Base-by-base conservation (phyloP, 2,329 filamentous ascomycete genomes). In the Ambrosiella cleistominuta region DNA sequence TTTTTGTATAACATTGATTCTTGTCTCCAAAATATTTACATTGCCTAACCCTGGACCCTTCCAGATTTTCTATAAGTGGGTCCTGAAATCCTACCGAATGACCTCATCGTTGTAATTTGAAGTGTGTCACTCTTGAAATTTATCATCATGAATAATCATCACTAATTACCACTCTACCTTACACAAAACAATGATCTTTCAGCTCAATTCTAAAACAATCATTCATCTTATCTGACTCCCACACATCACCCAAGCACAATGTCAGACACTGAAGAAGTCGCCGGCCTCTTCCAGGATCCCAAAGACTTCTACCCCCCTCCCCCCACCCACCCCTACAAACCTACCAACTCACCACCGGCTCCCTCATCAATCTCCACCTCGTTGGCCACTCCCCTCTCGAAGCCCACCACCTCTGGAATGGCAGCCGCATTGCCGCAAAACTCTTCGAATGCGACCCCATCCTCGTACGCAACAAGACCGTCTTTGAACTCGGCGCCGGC, bases 361-460 rank as follows among this genome's bases (percentile, higher is more conserved):
- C 80, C 62, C 72, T 74, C 36, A 72, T 94, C 63, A 80, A 74
- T 55, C 78, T 95, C 62, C 81, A 86, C 65, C 80, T 96, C 71
- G 87, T 95, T 50, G 90, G 90, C 61, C 83, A 87, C 69, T 91
- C 86, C 73, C 87, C 89, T 27, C 79, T 94, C 12, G 95, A 94
- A 80, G 90, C 88, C 13, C 88, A 96, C 70, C 78, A 86, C 63
- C 78, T 96, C 37, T 97, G 91, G 91, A 94, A 96, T 69, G 90
- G 88, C 61, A 84, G 85, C 61, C 84, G 86, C 62, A 81, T 87
- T 44, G 78, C 91, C 54, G 81, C 89, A 13, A 75, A 81, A 63
- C 89, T 89, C 70, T 81, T 96, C 60, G 88, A 95, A 70, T 72
- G 78, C 47, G 74, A 81, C 62, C 76, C 81, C n/a, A 65, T 69